phyloP scores from a whole-genome alignment of 345 rosid genomes.

The Firmiana major region DNA sequence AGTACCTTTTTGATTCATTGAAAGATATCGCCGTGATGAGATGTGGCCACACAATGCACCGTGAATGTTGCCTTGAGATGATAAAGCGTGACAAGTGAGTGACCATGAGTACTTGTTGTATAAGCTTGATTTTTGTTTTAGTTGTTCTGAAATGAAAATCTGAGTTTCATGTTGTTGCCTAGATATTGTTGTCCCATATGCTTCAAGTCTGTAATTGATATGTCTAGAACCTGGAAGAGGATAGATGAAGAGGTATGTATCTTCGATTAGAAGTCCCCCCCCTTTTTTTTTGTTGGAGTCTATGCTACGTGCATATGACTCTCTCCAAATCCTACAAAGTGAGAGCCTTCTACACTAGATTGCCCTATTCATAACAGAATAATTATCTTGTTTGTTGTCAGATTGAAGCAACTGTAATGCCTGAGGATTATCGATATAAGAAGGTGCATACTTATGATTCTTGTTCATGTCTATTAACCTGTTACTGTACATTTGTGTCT shows the following conservation, averaged over 20 bases:
- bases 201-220: constrained; percentile 81
- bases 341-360: too few species aligned
- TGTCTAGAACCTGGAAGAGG: constrained; percentile 86
- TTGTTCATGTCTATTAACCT: not conserved
- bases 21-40: constrained; percentile 89
- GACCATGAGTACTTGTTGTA: not conserved
- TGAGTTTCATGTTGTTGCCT: constrained; percentile 6
- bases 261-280: not conserved
- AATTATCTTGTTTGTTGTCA: constrained; percentile 22
- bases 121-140: not conserved
- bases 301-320: too few species aligned
- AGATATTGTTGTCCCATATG: constrained; percentile 93
- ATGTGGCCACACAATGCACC: constrained; percentile 98
- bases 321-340: too few species aligned
- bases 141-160: not conserved
- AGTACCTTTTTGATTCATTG: constrained; percentile 93
- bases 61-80: constrained; percentile 85
- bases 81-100: constrained; percentile 73
- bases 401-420: constrained; percentile 86
- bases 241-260: constrained; percentile 83
- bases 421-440: constrained; percentile 77
- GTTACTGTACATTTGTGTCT: not conserved
- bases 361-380: not conserved
- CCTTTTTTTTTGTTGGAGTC: not conserved
- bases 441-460: constrained; percentile 47